These are phyloP conservation scores for Dalbergia cultrata DNA, from an alignment of 306 rosid species.

Conservation along the genomic window DNA sequence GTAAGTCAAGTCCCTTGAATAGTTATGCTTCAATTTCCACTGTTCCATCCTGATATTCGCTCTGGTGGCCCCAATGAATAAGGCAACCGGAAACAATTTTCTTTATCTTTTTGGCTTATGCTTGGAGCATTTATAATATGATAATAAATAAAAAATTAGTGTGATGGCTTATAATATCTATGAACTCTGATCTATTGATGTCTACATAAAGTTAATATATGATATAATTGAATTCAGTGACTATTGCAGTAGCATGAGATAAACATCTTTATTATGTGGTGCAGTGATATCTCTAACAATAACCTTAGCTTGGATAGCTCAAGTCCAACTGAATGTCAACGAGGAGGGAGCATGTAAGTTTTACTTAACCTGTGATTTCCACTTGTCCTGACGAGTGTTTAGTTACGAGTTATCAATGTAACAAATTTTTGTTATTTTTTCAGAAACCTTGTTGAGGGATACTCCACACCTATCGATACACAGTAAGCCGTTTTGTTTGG, in stretches of 20 bases:
- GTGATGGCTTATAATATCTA: neutral
- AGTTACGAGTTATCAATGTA: conserved; percentile 20
- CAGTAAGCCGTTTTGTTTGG: conserved; percentile 57
- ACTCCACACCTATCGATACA: conserved; percentile 65
- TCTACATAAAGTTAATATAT: conserved; percentile 21
- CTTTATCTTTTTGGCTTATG: too few species aligned
- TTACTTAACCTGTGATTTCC: conserved; percentile 26
- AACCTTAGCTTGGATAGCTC: conserved; percentile 81
- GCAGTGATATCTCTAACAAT: conserved; percentile 85
- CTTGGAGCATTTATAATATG: neutral
- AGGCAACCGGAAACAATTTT: too few species aligned
- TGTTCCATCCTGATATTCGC: conserved; percentile 13
- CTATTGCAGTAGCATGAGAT: conserved; percentile 24
- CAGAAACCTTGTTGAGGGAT: conserved; percentile 92
- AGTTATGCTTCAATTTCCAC: conserved; percentile 23
- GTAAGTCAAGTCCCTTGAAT: conserved; percentile 56
- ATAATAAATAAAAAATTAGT: neutral
- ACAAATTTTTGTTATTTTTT: conserved; percentile 47
- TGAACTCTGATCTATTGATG: conserved; percentile 31
- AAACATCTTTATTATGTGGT: conserved; percentile 41
- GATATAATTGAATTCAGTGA: conserved; percentile 5
- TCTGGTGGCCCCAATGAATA: neutral
- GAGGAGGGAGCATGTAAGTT: conserved; percentile 88
- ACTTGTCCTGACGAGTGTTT: conserved; percentile 2
- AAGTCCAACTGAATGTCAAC: conserved; percentile 73